Conservation (phyloP, 2,329 filamentous ascomycete species). For the Aspergillus japonicus region DNA sequence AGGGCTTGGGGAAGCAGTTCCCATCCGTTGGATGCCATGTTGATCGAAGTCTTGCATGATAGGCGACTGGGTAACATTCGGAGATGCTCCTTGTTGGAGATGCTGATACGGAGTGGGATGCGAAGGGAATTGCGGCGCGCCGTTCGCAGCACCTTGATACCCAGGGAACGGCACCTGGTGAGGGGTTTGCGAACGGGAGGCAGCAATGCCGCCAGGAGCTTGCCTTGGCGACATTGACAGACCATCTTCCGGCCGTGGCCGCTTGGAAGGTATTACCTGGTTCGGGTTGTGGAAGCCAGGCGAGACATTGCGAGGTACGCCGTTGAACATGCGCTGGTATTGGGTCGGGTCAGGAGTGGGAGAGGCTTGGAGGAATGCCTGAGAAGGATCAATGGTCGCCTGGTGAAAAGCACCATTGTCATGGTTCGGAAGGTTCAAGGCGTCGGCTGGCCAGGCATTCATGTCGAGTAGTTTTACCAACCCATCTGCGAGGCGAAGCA, state of each 20-base stretch:
- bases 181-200: conserved; percentile 88
- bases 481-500: conserved; percentile 43
- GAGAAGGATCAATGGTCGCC: conserved; percentile 47
- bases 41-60: conserved; percentile 73
- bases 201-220: conserved; percentile 69
- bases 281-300: conserved; percentile 76
- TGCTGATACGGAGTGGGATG: conserved; percentile 76
- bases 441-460: conserved; percentile 53
- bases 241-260: conserved; percentile 80
- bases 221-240: conserved; percentile 78
- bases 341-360: conserved; percentile 51
- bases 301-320: conserved; percentile 77
- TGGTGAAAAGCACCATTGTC: conserved; percentile 51
- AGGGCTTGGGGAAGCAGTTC: conserved; percentile 87
- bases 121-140: conserved; percentile 56
- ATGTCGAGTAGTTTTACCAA: conserved; percentile 48
- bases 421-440: conserved; percentile 48
- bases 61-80: conserved; percentile 86
- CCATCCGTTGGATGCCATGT: conserved; percentile 74
- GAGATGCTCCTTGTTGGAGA: conserved; percentile 74
- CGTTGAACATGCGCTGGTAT: conserved; percentile 72
- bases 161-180: conserved; percentile 72
- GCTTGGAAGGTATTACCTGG: conserved; percentile 84
- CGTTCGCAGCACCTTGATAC: conserved; percentile 65
- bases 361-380: conserved; percentile 49